These are phyloP conservation scores for Priceomyces haplophilus DNA, from an alignment of 805 yeast species.

Conservation along the genomic window DNA sequence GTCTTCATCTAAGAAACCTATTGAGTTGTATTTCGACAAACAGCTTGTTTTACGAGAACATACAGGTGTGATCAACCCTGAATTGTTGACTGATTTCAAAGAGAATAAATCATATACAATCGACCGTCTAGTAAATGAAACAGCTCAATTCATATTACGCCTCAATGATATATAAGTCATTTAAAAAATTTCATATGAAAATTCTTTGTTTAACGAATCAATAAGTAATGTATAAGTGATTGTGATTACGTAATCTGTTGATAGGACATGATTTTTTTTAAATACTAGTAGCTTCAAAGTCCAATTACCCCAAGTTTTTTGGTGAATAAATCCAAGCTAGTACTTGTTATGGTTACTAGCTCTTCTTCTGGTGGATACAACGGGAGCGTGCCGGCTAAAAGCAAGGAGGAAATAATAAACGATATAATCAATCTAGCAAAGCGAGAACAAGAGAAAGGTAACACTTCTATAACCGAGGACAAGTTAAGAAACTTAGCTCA, in stretches of 20 bases:
- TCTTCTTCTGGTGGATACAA: background rate
- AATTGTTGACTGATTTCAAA: background rate
- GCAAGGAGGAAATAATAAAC: conserved; percentile 24
- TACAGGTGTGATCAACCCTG: background rate
- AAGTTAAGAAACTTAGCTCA: conserved; percentile 30
- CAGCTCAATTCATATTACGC: background rate
- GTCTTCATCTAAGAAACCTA: background rate
- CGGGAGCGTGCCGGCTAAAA: background rate
- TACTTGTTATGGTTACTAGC: conserved; percentile 6
- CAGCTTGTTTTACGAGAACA: background rate
- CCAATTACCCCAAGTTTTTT: too few species aligned
- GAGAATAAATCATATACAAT: background rate
- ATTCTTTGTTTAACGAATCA: too few species aligned
- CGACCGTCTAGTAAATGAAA: background rate
- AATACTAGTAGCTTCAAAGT: too few species aligned
- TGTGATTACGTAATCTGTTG: background rate
- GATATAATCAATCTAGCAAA: conserved; percentile 30
- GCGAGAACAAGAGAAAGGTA: conserved; percentile 37
- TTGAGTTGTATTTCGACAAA: background rate
- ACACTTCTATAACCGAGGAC: conserved; percentile 34
- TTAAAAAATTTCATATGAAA: too few species aligned
- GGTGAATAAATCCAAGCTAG: background rate
- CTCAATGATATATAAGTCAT: background rate
- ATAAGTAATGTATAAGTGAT: too few species aligned
- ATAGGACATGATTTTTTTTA: background rate